A percentile compares a stretch with the other conserved stretches of the same genome.
Evolutionary conservation across 257 asterid species (phyloP).

Genomic region (Solanum lycopersicoides): DNA sequence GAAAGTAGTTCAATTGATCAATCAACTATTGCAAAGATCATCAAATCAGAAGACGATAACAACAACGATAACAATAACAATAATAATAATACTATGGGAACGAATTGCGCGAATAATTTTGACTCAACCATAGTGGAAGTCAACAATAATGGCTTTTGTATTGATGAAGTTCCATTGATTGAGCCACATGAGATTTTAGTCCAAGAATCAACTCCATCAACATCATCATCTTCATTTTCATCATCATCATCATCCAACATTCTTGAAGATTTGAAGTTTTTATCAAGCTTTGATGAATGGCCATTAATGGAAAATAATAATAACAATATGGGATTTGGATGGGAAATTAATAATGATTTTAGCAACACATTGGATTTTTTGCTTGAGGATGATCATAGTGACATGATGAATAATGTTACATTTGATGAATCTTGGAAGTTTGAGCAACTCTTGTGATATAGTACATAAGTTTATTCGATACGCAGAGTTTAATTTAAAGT

Average conservation of each 20-base stretch:
- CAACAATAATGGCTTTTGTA: slow-evolving; percentile 48
- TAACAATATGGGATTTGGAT: slow-evolving; percentile 36
- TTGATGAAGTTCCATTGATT: slow-evolving; percentile 66
- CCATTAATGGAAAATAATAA: slow-evolving; percentile 8
- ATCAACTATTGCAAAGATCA: slow-evolving; percentile 10
- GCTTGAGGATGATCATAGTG: slow-evolving; percentile 10
- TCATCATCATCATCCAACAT: slow-evolving; percentile 11
- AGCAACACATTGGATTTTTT: slow-evolving; percentile 39
- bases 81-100: neutral
- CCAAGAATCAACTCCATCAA: slow-evolving; percentile 10
- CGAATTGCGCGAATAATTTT: neutral
- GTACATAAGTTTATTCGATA: neutral
- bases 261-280: slow-evolving; percentile 27
- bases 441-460: neutral
- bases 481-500: neutral
- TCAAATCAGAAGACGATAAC: slow-evolving; percentile 2
- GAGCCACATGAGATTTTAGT: slow-evolving; percentile 59
- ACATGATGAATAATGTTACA: slow-evolving; percentile 1
- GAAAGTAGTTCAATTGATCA: neutral
- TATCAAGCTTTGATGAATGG: slow-evolving; percentile 28
- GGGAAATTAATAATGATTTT: slow-evolving; percentile 46
- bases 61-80: neutral
- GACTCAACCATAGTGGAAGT: slow-evolving; percentile 17
- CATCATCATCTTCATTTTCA: slow-evolving; percentile 21
- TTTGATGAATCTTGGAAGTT: slow-evolving; percentile 18